These are phyloP conservation scores for Willaertia magna DNA, from an alignment of 208 protist species.

Conservation along the genomic window DNA sequence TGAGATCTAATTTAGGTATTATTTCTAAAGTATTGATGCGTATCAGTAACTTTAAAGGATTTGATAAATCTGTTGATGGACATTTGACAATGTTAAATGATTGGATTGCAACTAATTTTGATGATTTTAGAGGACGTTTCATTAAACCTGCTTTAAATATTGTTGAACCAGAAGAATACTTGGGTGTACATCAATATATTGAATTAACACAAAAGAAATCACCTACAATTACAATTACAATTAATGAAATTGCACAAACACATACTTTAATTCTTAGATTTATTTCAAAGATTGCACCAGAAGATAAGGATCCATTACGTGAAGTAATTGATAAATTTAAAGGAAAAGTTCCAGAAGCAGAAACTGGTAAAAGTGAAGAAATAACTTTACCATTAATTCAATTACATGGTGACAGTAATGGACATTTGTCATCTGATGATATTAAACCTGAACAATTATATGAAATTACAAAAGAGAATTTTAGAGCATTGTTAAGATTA, in stretches of 20 bases:
- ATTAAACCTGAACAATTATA: conserved; percentile 17
- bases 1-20: conserved; percentile 37
- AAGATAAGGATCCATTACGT: conserved; percentile 36
- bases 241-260: conserved; percentile 41
- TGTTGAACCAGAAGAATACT: conserved; percentile 39
- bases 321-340: too few species aligned
- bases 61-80: conserved; percentile 32
- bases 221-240: conserved; percentile 44
- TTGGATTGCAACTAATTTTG: conserved; percentile 33
- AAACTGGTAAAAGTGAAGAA: conserved; percentile 26
- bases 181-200: conserved; percentile 47
- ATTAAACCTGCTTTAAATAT: conserved; percentile 35
- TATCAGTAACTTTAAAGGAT: conserved; percentile 34
- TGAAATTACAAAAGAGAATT: conserved; percentile 31
- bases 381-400: conserved; percentile 32
- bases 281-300: conserved; percentile 29
- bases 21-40: conserved; percentile 46
- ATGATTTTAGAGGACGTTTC: conserved; percentile 21
- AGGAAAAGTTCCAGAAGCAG: conserved; percentile 28
- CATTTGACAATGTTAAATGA: conserved; percentile 38
- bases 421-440: neutral
- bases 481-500: conserved; percentile 26
- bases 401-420: neutral
- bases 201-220: conserved; percentile 40
- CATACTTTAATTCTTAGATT: conserved; percentile 35